These are phyloP conservation scores for Dicorynia guianensis DNA, from an alignment of 306 rosid genomes.

Conservation along the genomic window DNA sequence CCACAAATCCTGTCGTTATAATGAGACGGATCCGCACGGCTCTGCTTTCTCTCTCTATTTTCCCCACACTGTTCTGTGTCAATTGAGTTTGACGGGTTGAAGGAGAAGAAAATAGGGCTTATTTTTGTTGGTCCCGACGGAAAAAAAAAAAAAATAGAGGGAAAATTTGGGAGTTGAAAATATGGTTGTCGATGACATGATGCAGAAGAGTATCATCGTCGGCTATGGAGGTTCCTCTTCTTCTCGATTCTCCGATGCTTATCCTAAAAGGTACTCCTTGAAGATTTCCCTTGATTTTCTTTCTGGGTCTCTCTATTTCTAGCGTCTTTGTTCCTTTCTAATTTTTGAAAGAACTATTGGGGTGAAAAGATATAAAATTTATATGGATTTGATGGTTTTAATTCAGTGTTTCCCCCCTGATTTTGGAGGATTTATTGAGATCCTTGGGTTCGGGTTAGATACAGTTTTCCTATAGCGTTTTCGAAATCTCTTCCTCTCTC, in stretches of 20 bases:
- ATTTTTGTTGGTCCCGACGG: neutral
- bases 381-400: constrained; percentile 64
- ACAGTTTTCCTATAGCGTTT: constrained; percentile 62
- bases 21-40: constrained; percentile 35
- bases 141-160: neutral
- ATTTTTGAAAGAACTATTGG: constrained; percentile 14
- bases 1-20: constrained; percentile 48
- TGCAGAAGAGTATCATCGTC: constrained; percentile 63
- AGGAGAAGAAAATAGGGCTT: constrained; percentile 23
- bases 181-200: constrained; percentile 74
- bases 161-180: constrained; percentile 32
- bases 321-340: neutral
- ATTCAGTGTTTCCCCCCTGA: constrained; percentile 69
- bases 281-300: constrained; percentile 50
- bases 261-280: constrained; percentile 78
- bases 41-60: constrained; percentile 44
- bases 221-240: constrained; percentile 65
- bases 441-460: constrained; percentile 55
- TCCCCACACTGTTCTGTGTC: constrained; percentile 3
- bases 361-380: neutral
- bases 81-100: constrained; percentile 14
- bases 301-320: constrained; percentile 35
- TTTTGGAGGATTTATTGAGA: constrained; percentile 62
- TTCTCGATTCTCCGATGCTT: constrained; percentile 74
- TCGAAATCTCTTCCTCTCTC: constrained; percentile 46